A percentile compares a stretch with the other conserved stretches of the same genome.
phyloP scores from a whole-genome alignment of 306 rosid genomes.

The Cicer judaicum region DNA sequence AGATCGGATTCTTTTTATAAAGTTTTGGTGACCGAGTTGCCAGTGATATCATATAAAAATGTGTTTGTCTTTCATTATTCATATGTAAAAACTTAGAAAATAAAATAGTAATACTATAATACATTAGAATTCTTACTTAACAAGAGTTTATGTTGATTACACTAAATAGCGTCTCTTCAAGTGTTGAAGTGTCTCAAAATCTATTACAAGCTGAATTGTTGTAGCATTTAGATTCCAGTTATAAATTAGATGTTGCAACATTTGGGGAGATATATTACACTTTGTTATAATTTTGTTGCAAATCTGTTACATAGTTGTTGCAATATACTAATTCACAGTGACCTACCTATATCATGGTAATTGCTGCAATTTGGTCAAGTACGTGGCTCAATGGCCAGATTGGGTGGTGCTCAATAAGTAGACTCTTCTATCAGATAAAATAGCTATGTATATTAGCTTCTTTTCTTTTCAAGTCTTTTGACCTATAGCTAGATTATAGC shows the following conservation, averaged over 20 bases:
- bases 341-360: slow-evolving; percentile 63
- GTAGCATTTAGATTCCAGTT: too few species aligned
- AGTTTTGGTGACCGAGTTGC: slow-evolving; percentile 7
- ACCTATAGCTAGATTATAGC: slow-evolving; percentile 50
- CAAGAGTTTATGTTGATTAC: too few species aligned
- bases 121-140: too few species aligned
- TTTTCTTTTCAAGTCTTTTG: slow-evolving; percentile 38
- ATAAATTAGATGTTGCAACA: too few species aligned
- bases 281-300: too few species aligned
- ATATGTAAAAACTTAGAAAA: too few species aligned
- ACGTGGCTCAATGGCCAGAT: slow-evolving; percentile 94
- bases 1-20: neutral
- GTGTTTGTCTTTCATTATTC: neutral
- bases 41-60: neutral
- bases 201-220: too few species aligned
- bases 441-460: slow-evolving; percentile 10
- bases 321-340: slow-evolving; percentile 54
- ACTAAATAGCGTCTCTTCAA: too few species aligned
- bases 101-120: too few species aligned
- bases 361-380: slow-evolving; percentile 58
- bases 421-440: slow-evolving; percentile 50
- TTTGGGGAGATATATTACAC: too few species aligned
- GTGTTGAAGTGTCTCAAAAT: too few species aligned
- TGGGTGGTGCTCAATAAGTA: slow-evolving; percentile 82
- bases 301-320: too few species aligned